phyloP scores from a whole-genome alignment of 805 yeast genomes.

The Candida gorgasii region DNA sequence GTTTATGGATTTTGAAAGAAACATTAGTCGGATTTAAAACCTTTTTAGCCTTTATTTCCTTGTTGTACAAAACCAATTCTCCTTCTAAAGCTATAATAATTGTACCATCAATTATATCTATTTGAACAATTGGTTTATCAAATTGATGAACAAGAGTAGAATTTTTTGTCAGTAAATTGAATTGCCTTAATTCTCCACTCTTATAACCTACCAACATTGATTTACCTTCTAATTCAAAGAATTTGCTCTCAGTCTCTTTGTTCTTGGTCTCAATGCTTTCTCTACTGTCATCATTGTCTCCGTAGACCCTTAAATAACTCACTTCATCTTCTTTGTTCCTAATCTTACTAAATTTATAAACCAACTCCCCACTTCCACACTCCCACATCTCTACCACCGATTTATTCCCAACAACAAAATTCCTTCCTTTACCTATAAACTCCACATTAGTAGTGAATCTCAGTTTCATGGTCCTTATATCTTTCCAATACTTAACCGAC shows the following conservation, averaged over 20 bases:
- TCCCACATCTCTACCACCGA: constrained; percentile 69
- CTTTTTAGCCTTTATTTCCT: constrained; percentile 1
- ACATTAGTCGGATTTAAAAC: constrained; percentile 11
- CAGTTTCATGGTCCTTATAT: constrained; percentile 50
- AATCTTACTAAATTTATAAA: constrained; percentile 36
- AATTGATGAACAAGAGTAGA: constrained; percentile 5
- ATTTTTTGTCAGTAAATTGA: constrained; percentile 19
- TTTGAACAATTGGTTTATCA: constrained; percentile 16
- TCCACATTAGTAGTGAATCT: constrained; percentile 45
- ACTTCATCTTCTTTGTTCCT: constrained; percentile 21
- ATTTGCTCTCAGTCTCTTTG: constrained; percentile 29
- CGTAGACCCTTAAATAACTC: constrained; percentile 14
- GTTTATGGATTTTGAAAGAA: constrained; percentile 2
- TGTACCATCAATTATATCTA: constrained; percentile 12
- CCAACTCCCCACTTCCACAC: constrained; percentile 53
- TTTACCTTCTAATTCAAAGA: constrained; percentile 51
- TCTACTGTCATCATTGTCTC: background rate
- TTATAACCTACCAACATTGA: constrained; percentile 43
- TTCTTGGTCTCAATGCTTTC: background rate
- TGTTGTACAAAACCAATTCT: background rate
- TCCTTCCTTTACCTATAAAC: constrained; percentile 66
- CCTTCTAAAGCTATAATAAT: constrained; percentile 23
- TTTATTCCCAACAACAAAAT: constrained; percentile 49
- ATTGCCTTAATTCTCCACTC: constrained; percentile 34
- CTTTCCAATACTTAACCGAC: constrained; percentile 47